These are phyloP conservation scores for Picea mariana DNA, from an alignment of 83 land plant genomes.

Conservation along the genomic window DNA sequence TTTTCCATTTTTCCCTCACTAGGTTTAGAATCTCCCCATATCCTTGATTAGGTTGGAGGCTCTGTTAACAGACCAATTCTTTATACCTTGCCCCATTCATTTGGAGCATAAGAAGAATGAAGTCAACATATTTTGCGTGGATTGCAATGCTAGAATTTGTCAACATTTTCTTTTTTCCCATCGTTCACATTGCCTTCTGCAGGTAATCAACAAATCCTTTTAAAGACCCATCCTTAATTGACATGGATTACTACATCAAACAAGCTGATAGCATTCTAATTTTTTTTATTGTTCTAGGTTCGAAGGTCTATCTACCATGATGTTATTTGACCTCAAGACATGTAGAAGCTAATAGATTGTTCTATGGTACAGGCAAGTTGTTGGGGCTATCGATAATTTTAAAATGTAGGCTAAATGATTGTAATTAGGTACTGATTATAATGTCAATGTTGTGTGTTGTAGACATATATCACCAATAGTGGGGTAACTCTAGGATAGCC, in stretches of 20 bases:
- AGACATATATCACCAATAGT: constrained; percentile 1
- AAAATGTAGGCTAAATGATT: too few species aligned
- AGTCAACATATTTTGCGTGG: constrained; percentile 75
- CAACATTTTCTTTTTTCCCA: constrained; percentile 57
- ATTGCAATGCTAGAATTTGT: constrained; percentile 73
- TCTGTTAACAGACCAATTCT: constrained; percentile 68
- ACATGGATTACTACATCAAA: too few species aligned
- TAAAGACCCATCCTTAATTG: too few species aligned
- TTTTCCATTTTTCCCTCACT: too few species aligned
- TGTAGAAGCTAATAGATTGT: constrained; percentile 43
- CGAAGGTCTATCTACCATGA: constrained; percentile 52
- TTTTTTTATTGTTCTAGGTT: constrained; percentile 25
- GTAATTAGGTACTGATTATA: too few species aligned
- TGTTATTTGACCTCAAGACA: constrained; percentile 47
- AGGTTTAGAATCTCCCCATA: too few species aligned
- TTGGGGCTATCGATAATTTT: too few species aligned
- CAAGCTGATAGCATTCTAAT: too few species aligned
- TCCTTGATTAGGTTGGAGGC: too few species aligned
- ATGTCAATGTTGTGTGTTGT: neutral
- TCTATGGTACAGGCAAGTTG: constrained; percentile 31
- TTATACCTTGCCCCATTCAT: constrained; percentile 56
- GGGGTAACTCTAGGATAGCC: too few species aligned
- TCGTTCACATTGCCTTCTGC: constrained; percentile 64
- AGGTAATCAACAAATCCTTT: constrained; percentile 22
- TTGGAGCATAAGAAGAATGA: constrained; percentile 69